A percentile compares a stretch with the other conserved stretches of the same genome.
phyloP scores from a whole-genome alignment of 148 eudicot genomes.

The Fagopyrum homotropicum region DNA sequence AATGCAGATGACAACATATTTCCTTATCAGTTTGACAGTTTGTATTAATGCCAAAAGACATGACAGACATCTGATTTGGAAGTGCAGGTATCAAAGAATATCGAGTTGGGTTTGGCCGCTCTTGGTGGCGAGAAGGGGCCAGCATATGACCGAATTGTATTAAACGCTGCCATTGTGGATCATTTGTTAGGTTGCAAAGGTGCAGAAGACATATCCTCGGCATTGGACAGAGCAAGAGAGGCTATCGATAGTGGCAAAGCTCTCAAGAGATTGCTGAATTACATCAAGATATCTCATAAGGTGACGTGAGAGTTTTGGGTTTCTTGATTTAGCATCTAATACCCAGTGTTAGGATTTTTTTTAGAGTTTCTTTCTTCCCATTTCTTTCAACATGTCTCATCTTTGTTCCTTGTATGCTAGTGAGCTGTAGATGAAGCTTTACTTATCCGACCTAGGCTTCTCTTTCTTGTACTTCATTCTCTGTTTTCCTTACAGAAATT shows the following conservation, averaged over 20 bases:
- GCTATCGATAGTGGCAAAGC: constrained; percentile 95
- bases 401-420: background rate
- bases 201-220: constrained; percentile 65
- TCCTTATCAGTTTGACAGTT: background rate
- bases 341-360: background rate
- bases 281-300: constrained; percentile 68
- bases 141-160: constrained; percentile 77
- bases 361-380: too few species aligned
- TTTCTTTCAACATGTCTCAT: background rate
- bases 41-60: background rate
- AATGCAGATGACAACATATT: background rate
- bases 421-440: constrained; percentile 1
- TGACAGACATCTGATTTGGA: background rate
- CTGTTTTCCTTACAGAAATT: background rate
- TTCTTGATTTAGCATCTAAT: background rate
- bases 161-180: constrained; percentile 85
- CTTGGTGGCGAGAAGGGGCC: constrained; percentile 92
- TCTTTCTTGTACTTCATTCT: background rate
- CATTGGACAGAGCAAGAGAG: constrained; percentile 80
- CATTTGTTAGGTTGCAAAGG: constrained; percentile 90
- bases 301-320: constrained; percentile 19
- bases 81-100: constrained; percentile 66
- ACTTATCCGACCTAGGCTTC: background rate
- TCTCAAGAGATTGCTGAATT: constrained; percentile 53
- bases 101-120: constrained; percentile 86